Evolutionary conservation across 352 stramenopile genomes (phyloP).

Genomic region (Blastocystis sp.): DNA sequence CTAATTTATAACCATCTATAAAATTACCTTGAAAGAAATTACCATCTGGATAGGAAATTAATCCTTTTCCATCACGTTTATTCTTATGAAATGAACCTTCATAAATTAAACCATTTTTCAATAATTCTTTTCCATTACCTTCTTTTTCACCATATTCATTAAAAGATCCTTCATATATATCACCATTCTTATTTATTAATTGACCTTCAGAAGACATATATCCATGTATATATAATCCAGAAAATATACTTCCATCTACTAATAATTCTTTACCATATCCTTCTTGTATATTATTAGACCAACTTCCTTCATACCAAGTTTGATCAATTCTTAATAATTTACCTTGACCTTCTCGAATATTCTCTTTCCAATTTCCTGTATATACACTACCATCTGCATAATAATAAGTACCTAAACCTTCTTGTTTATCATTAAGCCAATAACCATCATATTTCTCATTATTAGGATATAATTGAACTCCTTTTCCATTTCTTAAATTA

Average conservation of each 20-base stretch:
- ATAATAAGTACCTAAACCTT: constrained; percentile 5
- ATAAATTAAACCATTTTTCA: no score
- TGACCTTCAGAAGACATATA: no score
- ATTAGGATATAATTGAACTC: constrained; percentile 27
- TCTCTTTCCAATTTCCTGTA: constrained; percentile 12
- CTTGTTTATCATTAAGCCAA: constrained; percentile 23
- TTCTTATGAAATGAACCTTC: no score
- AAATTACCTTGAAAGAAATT: constrained; percentile 31
- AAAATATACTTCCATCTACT: no score
- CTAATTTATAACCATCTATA: constrained; percentile 15
- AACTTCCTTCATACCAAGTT: no score
- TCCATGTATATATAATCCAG: no score
- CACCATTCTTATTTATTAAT: no score
- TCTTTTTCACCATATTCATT: no score
- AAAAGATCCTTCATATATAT: no score
- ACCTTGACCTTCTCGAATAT: constrained; percentile 1
- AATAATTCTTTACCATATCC: no score
- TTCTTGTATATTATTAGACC: no score
- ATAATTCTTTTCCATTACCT: no score
- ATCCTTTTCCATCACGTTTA: constrained; percentile 28
- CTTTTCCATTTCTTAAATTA: background rate
- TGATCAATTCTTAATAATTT: constrained; percentile 20
- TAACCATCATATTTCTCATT: constrained; percentile 13
- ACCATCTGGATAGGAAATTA: constrained; percentile 3
- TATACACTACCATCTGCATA: constrained; percentile 16